Base-by-base conservation (phyloP, 2,329 filamentous ascomycete species). In the Aphanocladium album region DNA sequence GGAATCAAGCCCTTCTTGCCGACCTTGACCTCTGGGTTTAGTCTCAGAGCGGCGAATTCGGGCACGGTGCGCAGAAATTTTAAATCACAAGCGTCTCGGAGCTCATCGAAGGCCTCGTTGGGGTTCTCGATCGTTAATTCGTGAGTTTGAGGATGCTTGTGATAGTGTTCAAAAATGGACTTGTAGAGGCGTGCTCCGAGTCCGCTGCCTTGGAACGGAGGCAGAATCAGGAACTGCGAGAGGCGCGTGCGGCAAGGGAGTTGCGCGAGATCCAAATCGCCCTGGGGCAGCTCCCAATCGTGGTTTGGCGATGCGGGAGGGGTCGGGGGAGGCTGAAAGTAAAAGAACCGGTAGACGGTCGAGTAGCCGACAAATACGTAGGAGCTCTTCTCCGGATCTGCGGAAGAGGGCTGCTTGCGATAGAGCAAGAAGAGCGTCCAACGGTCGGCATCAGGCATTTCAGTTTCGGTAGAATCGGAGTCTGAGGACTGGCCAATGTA, bases 121-220 rank as follows among this genome's bases (percentile, higher is more conserved):
- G 95, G 96, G 63, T 98, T 93, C 75, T 99, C 95, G 6, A 99
- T 88, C 0, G 93, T 96, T 68, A 99, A 83, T 71, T 98, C 93
- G 59, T 86, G 80, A 8, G 92, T 89, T 62, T 88, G 86, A 0
- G 83, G 73, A 60, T 89, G 83, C 37, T 84, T 79, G 61, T 89
- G 80, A 64, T 90, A 89, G 66, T 86, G 77, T 8, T 82, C 76
- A 69, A 91, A 93, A 66, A 98, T 90, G 53, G 86, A 81, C 62
- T 86, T 85, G 79, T 98, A 99, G 43, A 99, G 84, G 46, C 85
- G 82, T 12, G 86, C 83, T 39, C 93, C 95, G 54, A 93, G 87
- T 17, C 92, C 92, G 63, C 86, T 84, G 63, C 84, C 82, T 71
- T 97, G 93, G 73, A 91, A 96, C 6, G 91, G 89, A 2, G 93